These are phyloP conservation scores for Coprinellus micaceus DNA, from an alignment of 768 basidiomycete species.

Conservation along the genomic window DNA sequence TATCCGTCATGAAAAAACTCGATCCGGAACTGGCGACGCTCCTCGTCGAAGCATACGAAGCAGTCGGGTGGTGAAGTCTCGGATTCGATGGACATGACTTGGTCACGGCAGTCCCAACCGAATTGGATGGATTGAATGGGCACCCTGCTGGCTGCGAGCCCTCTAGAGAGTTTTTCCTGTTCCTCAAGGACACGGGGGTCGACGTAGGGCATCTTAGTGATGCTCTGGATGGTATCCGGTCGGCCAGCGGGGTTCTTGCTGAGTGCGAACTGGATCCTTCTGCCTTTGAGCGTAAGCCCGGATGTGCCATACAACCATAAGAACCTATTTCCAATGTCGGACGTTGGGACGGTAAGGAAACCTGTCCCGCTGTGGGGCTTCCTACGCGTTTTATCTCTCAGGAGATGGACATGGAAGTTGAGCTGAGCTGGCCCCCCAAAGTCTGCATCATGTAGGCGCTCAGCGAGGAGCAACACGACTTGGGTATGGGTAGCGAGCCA, in stretches of 20 bases:
- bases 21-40: conserved; percentile 48
- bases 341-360: conserved; percentile 43
- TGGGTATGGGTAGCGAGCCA: conserved; percentile 24
- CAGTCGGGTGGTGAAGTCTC: conserved; percentile 15
- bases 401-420: conserved; percentile 55
- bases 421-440: conserved; percentile 33
- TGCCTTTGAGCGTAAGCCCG: conserved; percentile 27
- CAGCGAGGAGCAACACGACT: conserved; percentile 36
- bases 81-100: conserved; percentile 50
- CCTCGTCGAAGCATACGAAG: conserved; percentile 35
- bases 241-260: conserved; percentile 25
- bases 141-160: conserved; percentile 28
- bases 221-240: conserved; percentile 35
- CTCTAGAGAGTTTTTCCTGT: conserved; percentile 26
- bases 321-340: conserved; percentile 37
- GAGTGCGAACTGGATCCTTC: conserved; percentile 27
- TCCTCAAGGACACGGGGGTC: conserved; percentile 36
- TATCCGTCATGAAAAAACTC: conserved; percentile 19
- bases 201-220: conserved; percentile 36
- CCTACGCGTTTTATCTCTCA: conserved; percentile 31
- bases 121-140: conserved; percentile 46
- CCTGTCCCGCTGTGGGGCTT: conserved; percentile 40
- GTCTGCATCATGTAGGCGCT: conserved; percentile 40
- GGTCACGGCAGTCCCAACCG: conserved; percentile 61
- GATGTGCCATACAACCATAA: conserved; percentile 35